These are phyloP conservation scores for Vanderwaltozyma polyspora DNA, from an alignment of 805 yeast genomes.

Conservation along the genomic window DNA sequence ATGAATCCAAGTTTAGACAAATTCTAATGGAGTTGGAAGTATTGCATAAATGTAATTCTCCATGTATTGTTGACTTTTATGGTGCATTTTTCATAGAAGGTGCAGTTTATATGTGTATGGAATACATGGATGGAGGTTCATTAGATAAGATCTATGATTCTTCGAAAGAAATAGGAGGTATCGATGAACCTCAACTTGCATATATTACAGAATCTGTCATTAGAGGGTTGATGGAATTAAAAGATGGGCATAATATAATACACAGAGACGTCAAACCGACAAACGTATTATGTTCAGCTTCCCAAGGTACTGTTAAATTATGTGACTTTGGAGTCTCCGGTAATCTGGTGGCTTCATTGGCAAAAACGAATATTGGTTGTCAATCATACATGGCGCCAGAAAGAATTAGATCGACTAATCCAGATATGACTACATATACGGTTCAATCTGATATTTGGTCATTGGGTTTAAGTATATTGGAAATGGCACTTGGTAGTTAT, in stretches of 20 bases:
- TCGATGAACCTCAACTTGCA: conserved; percentile 72
- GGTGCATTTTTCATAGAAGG: conserved; percentile 98
- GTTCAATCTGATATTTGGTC: conserved; percentile 97
- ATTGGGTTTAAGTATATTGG: conserved; percentile 73
- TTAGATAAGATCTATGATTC: conserved; percentile 71
- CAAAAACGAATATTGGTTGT: conserved; percentile 93
- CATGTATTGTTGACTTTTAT: conserved; percentile 87
- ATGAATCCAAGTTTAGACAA: conserved; percentile 87
- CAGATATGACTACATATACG: conserved; percentile 72
- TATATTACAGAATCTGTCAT: conserved; percentile 71
- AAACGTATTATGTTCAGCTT: conserved; percentile 69
- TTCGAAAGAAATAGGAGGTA: conserved; percentile 36
- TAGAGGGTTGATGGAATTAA: conserved; percentile 68
- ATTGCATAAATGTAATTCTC: conserved; percentile 80
- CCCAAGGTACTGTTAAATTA: conserved; percentile 71
- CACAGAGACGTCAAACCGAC: conserved; percentile 97
- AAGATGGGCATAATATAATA: conserved; percentile 83
- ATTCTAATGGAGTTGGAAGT: conserved; percentile 94
- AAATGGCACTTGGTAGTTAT: conserved; percentile 80
- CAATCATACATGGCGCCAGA: conserved; percentile 99
- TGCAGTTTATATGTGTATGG: conserved; percentile 97
- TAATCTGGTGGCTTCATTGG: conserved; percentile 85
- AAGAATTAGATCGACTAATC: conserved; percentile 64
- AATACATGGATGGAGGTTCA: conserved; percentile 94
- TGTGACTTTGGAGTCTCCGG: conserved; percentile 97